A percentile compares a stretch with the other conserved stretches of the same genome.
phyloP scores from a whole-genome alignment of 2,329 filamentous ascomycete species.

The Aspergillus nomiae region DNA sequence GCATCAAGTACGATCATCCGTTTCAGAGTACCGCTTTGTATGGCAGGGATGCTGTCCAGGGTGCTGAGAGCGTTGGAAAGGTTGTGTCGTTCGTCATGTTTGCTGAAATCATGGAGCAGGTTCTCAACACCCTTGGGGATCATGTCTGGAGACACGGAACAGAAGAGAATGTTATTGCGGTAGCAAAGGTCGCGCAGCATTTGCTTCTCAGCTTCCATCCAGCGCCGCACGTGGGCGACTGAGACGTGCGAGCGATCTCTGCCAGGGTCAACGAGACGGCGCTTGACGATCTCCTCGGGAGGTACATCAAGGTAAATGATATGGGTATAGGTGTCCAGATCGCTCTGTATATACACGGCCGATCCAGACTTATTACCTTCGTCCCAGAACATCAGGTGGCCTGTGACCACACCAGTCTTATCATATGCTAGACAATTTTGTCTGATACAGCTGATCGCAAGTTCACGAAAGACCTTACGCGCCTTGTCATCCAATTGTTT shows the following conservation, averaged over 20 bases:
- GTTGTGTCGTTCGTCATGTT: conserved; percentile 46
- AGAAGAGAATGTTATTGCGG: conserved; percentile 52
- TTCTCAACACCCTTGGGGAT: not conserved
- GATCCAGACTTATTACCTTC: conserved; percentile 28
- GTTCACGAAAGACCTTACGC: not conserved
- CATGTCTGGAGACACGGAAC: not conserved
- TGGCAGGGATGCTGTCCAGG: conserved; percentile 39
- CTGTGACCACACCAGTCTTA: conserved; percentile 52
- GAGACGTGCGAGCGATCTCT: conserved; percentile 40
- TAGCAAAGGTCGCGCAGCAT: conserved; percentile 49
- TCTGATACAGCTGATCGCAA: not conserved
- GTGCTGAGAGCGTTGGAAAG: conserved; percentile 25
- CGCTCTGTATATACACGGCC: conserved; percentile 47
- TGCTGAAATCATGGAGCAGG: conserved; percentile 37
- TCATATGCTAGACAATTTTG: not conserved
- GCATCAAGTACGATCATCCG: conserved; percentile 60
- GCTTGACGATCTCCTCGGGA: conserved; percentile 39
- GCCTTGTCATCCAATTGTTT: no score
- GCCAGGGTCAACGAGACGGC: conserved; percentile 40
- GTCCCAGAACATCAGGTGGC: conserved; percentile 59
- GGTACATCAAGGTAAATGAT: conserved; percentile 58
- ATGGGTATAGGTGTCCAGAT: conserved; percentile 56
- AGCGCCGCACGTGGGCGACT: conserved; percentile 45
- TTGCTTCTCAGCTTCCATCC: conserved; percentile 52
- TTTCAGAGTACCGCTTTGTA: conserved; percentile 27